A percentile compares a stretch with the other conserved stretches of the same genome.
phyloP scores from a whole-genome alignment of 768 basidiomycete genomes.

The Boletus rex-veris region DNA sequence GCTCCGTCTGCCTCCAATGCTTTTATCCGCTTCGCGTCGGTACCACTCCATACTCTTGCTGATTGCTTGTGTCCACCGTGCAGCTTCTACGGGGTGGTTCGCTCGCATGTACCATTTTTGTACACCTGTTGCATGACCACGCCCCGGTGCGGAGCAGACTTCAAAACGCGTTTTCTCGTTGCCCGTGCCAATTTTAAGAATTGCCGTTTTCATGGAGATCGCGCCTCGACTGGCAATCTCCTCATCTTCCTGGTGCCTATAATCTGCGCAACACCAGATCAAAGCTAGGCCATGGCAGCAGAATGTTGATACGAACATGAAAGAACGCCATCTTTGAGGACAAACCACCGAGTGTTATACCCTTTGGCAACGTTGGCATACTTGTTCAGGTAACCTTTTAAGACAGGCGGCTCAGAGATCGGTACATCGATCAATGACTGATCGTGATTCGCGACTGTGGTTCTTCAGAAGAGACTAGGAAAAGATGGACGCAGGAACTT shows the following conservation, averaged over 20 bases:
- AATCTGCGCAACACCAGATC: constrained; percentile 44
- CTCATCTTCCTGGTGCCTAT: constrained; percentile 89
- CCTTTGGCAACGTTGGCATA: constrained; percentile 91
- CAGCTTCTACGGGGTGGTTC: constrained; percentile 85
- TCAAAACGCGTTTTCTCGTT: constrained; percentile 76
- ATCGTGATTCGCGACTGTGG: constrained; percentile 75
- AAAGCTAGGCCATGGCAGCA: neutral
- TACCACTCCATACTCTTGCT: constrained; percentile 70
- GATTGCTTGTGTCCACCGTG: constrained; percentile 82
- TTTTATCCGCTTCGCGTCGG: constrained; percentile 38
- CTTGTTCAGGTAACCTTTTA: constrained; percentile 84
- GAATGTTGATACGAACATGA: constrained; percentile 56
- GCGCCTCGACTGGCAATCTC: constrained; percentile 79
- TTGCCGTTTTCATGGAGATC: constrained; percentile 80
- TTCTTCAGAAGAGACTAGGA: neutral
- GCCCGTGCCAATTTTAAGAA: constrained; percentile 49
- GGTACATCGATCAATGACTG: constrained; percentile 58
- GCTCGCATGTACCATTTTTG: constrained; percentile 85
- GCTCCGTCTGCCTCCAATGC: constrained; percentile 36
- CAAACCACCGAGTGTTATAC: constrained; percentile 89
- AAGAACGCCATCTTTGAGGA: constrained; percentile 79
- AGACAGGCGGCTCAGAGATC: constrained; percentile 50
- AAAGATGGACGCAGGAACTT: constrained; percentile 27
- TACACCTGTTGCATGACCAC: constrained; percentile 40
- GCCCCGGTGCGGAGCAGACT: constrained; percentile 59